Evolutionary conservation across 345 rosid genomes (phyloP).

Genomic region (Tarenaya hassleriana): DNA sequence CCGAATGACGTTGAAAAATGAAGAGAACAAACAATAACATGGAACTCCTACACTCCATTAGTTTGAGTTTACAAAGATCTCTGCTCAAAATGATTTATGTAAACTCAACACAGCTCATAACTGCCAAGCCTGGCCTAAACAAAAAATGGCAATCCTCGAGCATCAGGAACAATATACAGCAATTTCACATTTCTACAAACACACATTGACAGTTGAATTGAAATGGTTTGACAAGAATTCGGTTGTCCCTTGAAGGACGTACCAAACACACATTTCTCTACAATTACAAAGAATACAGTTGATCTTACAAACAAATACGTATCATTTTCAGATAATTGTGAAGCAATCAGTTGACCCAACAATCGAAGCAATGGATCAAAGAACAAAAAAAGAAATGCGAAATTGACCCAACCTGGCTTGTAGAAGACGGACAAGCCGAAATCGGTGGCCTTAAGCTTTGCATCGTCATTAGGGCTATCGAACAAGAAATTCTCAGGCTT

Average conservation of each 20-base stretch:
- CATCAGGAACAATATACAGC: no score
- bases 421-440: conserved; percentile 91
- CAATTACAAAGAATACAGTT: background rate
- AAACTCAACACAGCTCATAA: no score
- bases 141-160: no score
- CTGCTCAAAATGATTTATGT: no score
- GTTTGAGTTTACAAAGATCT: no score
- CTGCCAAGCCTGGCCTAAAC: no score
- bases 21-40: background rate
- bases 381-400: background rate
- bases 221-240: no score
- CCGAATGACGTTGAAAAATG: background rate
- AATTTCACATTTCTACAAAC: no score
- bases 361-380: background rate
- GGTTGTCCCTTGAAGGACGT: no score
- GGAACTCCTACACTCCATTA: no score
- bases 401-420: conserved; percentile 63
- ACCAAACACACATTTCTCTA: no score
- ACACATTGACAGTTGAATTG: no score
- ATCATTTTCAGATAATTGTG: background rate
- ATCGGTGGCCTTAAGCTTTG: conserved; percentile 85
- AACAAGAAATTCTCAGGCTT: conserved; percentile 98
- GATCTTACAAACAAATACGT: background rate
- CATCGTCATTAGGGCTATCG: conserved; percentile 65
- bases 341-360: background rate